Evolutionary conservation across 352 stramenopile genomes (phyloP).

Genomic region (Globisporangium sylvaticum): DNA sequence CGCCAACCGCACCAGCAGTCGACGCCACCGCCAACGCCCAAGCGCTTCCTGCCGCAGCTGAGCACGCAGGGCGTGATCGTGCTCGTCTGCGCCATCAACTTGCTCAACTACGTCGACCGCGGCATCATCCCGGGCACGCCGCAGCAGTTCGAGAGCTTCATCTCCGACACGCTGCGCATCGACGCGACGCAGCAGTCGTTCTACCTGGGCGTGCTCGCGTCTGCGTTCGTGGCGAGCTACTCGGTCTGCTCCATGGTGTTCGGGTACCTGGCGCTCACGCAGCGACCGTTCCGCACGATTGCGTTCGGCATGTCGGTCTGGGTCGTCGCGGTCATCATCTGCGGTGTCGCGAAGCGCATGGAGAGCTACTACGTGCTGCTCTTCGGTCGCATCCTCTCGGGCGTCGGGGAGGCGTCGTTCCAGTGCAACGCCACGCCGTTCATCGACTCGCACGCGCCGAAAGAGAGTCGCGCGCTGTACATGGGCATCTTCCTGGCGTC

Average conservation of each 20-base stretch:
- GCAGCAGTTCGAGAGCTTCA: slow-evolving; percentile 92
- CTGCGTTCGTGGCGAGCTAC: slow-evolving; percentile 93
- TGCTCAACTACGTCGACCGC: slow-evolving; percentile 94
- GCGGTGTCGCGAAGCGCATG: slow-evolving; percentile 62
- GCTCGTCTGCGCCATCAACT: slow-evolving; percentile 86
- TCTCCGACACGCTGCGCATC: slow-evolving; percentile 65
- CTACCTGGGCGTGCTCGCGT: slow-evolving; percentile 87
- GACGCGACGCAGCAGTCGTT: slow-evolving; percentile 59
- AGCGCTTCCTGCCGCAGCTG: slow-evolving; percentile 19
- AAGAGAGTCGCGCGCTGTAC: no score
- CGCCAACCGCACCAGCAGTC: not conserved
- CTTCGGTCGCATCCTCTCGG: slow-evolving; percentile 33
- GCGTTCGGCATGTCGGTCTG: slow-evolving; percentile 86
- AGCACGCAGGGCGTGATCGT: slow-evolving; percentile 69
- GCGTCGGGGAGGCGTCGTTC: not conserved
- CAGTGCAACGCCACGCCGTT: slow-evolving; percentile 2
- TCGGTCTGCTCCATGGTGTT: slow-evolving; percentile 89
- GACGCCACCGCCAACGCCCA: not conserved
- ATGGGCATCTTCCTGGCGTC: no score
- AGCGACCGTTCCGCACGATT: slow-evolving; percentile 90
- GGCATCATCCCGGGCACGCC: slow-evolving; percentile 93
- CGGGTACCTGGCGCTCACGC: slow-evolving; percentile 85
- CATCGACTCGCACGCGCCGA: no score
- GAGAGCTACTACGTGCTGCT: slow-evolving; percentile 83
- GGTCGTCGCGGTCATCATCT: slow-evolving; percentile 87